Conservation (phyloP, 2,329 filamentous ascomycete species). For the Tolypocladium tundrense region DNA sequence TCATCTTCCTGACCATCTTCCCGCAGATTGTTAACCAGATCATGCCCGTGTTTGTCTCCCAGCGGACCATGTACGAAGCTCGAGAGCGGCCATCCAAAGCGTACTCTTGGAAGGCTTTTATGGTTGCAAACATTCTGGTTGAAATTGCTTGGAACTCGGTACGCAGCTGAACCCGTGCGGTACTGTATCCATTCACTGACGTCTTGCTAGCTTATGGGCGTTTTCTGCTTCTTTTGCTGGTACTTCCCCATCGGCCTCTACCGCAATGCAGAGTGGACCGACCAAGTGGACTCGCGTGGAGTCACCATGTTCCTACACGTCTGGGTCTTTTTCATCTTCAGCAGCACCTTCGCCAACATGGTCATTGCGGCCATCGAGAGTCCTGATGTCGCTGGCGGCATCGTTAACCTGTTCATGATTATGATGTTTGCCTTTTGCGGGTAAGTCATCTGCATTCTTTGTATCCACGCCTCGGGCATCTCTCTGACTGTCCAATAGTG, state of each 20-base stretch:
- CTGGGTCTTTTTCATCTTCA: background rate
- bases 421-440: slow-evolving; percentile 34
- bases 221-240: background rate
- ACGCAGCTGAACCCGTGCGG: background rate
- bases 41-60: slow-evolving; percentile 60
- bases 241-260: background rate
- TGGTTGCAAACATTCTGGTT: slow-evolving; percentile 39
- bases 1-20: background rate
- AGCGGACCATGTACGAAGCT: slow-evolving; percentile 60
- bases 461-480: too few species aligned
- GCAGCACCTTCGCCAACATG: background rate
- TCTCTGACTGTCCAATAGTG: background rate
- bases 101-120: slow-evolving; percentile 60
- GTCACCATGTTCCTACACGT: background rate
- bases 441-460: slow-evolving; percentile 50
- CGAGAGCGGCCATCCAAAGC: slow-evolving; percentile 57
- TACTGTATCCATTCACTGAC: background rate
- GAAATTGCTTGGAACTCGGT: slow-evolving; percentile 4
- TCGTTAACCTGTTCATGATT: background rate
- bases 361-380: background rate
- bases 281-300: background rate
- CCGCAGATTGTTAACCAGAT: slow-evolving; percentile 20
- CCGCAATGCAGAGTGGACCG: background rate
- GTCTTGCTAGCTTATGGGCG: background rate
- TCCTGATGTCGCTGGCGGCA: background rate